Percentiles rank a stretch among this genome's conserved stretches.
Conservation (phyloP, 805 yeast genomes). For the Komagataella kurtzmanii region DNA sequence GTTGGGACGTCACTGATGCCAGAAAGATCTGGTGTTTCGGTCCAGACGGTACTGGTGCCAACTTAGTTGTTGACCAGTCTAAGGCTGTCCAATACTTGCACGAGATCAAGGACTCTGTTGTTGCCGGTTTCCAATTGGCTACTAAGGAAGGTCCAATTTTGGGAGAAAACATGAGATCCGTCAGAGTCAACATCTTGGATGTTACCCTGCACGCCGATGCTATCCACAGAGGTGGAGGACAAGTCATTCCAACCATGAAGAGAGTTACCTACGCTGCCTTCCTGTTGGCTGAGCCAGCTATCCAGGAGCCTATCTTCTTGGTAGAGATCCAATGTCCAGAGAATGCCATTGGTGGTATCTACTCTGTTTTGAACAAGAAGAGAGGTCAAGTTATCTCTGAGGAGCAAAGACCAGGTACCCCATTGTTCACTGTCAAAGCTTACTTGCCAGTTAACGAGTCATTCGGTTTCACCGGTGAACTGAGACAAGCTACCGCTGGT, state of each 20-base stretch:
- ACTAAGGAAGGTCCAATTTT: conserved; percentile 98
- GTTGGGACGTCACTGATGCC: conserved; percentile 99
- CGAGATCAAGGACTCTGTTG: conserved; percentile 99
- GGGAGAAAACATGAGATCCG: conserved; percentile 93
- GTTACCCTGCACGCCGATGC: conserved; percentile 99
- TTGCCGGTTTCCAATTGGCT: conserved; percentile 99
- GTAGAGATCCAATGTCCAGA: conserved; percentile 99
- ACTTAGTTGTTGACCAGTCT: conserved; percentile 97
- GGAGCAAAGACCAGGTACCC: conserved; percentile 99
- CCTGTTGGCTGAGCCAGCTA: conserved; percentile 96
- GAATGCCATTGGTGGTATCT: conserved; percentile 99
- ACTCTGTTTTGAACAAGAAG: conserved; percentile 97
- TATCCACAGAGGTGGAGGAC: conserved; percentile 99
- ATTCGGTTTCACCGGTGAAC: conserved; percentile 99
- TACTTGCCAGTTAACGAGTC: conserved; percentile 99
- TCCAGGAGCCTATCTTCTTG: conserved; percentile 98
- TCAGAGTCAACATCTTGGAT: conserved; percentile 96
- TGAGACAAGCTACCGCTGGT: conserved; percentile 99
- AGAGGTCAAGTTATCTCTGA: conserved; percentile 99
- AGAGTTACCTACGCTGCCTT: conserved; percentile 98
- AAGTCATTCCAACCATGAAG: conserved; percentile 99
- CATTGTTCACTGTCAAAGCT: conserved; percentile 99
- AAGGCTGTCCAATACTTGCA: conserved; percentile 98
- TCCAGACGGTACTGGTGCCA: conserved; percentile 99
- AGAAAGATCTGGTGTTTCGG: conserved; percentile 99